Evolutionary conservation across 257 asterid species (phyloP).

Genomic region (Penstemon barbatus): DNA sequence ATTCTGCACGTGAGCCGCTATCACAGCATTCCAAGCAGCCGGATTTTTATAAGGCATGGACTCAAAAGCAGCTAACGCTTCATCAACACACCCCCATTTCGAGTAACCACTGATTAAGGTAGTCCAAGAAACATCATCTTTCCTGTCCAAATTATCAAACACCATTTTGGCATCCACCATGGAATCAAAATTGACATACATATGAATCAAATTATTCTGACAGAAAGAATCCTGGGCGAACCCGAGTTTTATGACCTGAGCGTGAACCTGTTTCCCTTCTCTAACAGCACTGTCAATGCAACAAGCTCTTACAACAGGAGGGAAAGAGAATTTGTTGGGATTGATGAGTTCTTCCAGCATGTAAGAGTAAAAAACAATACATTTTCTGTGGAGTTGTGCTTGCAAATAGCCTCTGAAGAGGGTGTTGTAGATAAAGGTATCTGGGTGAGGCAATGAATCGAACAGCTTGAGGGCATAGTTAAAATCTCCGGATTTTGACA

Average conservation of each 20-base stretch:
- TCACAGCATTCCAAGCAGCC: conserved; percentile 80
- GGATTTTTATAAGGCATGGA: conserved; percentile 52
- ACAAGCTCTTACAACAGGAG: conserved; percentile 71
- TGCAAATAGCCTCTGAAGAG: conserved; percentile 53
- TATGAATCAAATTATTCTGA: conserved; percentile 72
- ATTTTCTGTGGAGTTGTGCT: conserved; percentile 30
- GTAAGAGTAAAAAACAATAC: conserved; percentile 40
- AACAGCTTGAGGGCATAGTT: conserved; percentile 61
- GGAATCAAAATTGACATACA: conserved; percentile 59
- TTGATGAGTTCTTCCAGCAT: conserved; percentile 49
- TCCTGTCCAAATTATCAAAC: conserved; percentile 46
- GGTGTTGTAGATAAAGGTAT: conserved; percentile 63
- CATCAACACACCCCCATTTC: conserved; percentile 48
- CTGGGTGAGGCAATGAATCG: conserved; percentile 60
- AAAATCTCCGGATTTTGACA: conserved; percentile 51
- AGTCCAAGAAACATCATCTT: conserved; percentile 86
- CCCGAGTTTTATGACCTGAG: conserved; percentile 63
- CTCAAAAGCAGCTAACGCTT: conserved; percentile 55
- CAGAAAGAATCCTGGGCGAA: conserved; percentile 60
- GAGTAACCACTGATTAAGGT: conserved; percentile 77
- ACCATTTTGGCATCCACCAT: conserved; percentile 65
- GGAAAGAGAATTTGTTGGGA: conserved; percentile 68
- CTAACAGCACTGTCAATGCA: conserved; percentile 36
- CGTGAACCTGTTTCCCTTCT: conserved; percentile 67
- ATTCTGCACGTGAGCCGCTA: conserved; percentile 65